Evolutionary conservation across 225 moss, liverwort and hornwort species (phyloP), one percentile per base, ranked within the genome.

Genomic region (Antitrichia curtipendula): DNA sequence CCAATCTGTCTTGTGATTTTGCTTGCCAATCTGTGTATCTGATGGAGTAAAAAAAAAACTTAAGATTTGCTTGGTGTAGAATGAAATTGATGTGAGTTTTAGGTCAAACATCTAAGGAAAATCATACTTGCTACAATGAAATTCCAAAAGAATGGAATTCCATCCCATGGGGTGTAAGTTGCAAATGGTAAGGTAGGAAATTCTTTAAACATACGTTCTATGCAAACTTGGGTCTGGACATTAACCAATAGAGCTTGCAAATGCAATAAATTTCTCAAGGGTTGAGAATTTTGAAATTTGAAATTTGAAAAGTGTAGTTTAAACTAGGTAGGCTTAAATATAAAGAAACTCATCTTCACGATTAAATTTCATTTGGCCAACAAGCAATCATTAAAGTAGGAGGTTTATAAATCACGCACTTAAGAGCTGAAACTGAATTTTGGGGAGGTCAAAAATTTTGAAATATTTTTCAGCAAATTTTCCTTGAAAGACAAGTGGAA

Each of bases 91-190:
- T 47, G 32, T 23, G 31, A 14, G 9, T 62, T 28, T 79, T 81
- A 62, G 47, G 47, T 62, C 62, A 47, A 62, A 16, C 3, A 23
- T 34, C 15, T 13, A 23, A 29, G 7, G 32, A 31, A 60, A 60
- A 43, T 41, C 5, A 43, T 8, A 31, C 31, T 13, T 3, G 7
- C 13, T 6, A 27, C 5, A 29, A 29, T 31, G 15, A 25, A 27
- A 41, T 19, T 43, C 3, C 19, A 1, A 8, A 60, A 18, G 2
- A 40, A 29, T 29, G 12, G 7, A 41, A 58, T 27, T 79, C 18
- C 1, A 0, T 79, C 3, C 0, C 0, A 58, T 0, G 1, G 2
- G 29, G 8, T 41, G 13, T 38, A 79, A 41, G 20, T 41, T 79
- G 29, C 29, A 59, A 12, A 40, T 29, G 29, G 19, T 36, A 36